Conservation (phyloP, 2,329 filamentous ascomycete species). For the Aureobasidium sp. region DNA sequence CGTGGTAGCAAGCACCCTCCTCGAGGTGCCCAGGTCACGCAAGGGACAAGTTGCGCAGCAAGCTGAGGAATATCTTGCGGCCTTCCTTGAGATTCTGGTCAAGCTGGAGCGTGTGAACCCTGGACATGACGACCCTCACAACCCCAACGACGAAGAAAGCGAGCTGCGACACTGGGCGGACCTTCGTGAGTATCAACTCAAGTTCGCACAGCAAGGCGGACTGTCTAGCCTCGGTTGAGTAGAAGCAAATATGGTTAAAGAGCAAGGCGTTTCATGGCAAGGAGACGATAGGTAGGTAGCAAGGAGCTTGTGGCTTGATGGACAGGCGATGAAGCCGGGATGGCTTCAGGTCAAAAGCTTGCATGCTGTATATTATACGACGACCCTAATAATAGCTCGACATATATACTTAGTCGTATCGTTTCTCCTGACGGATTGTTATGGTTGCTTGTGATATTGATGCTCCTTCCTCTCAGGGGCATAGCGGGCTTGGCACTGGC, state of each 20-base stretch:
- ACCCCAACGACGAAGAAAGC: constrained; percentile 58
- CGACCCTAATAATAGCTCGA: not conserved
- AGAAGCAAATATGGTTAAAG: not conserved
- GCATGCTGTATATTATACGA: constrained; percentile 2
- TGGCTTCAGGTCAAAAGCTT: not conserved
- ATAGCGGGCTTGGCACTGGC: constrained; percentile 4
- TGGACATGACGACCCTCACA: constrained; percentile 29
- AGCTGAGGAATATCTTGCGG: constrained; percentile 64
- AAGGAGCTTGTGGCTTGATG: not conserved
- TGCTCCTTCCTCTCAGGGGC: constrained; percentile 5
- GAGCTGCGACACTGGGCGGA: constrained; percentile 74
- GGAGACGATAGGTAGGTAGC: not conserved
- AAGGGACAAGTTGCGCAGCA: constrained; percentile 48
- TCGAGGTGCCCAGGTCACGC: constrained; percentile 53
- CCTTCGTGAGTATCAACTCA: constrained; percentile 68
- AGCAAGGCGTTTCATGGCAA: not conserved
- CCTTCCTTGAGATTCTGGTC: constrained; percentile 67
- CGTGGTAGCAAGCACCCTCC: constrained; percentile 71
- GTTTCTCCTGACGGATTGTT: not conserved
- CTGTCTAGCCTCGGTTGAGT: constrained; percentile 33
- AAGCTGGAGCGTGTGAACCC: constrained; percentile 62
- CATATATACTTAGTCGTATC: not conserved
- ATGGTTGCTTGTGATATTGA: not conserved
- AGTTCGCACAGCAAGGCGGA: constrained; percentile 61
- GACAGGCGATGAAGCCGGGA: not conserved